Conservation (phyloP, 1,284 basidiomycete species). For the Gymnopus androsaceus region DNA sequence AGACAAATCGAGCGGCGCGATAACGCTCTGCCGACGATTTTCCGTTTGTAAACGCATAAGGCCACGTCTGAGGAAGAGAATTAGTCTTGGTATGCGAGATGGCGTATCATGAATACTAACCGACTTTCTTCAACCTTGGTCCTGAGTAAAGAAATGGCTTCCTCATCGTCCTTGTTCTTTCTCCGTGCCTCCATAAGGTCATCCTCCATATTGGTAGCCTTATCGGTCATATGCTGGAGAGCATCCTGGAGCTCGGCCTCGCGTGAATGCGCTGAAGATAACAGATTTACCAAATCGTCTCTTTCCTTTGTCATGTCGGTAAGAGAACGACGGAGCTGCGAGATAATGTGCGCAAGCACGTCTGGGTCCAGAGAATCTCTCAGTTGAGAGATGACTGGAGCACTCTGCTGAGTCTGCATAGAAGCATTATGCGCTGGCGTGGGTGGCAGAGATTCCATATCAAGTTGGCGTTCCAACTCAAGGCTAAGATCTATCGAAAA, state of each 20-base stretch:
- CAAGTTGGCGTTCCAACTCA: slow-evolving; percentile 74
- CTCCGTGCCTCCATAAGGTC: slow-evolving; percentile 59
- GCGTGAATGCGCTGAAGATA: slow-evolving; percentile 51
- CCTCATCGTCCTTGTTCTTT: slow-evolving; percentile 76
- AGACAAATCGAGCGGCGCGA: slow-evolving; percentile 54
- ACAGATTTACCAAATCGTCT: slow-evolving; percentile 56
- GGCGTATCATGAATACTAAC: slow-evolving; percentile 42
- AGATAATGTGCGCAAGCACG: slow-evolving; percentile 72
- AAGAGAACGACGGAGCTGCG: slow-evolving; percentile 63
- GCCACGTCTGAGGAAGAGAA: slow-evolving; percentile 60
- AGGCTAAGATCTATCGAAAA: slow-evolving; percentile 77
- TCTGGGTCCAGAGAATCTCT: slow-evolving; percentile 70
- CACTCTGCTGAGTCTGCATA: slow-evolving; percentile 20
- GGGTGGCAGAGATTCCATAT: slow-evolving; percentile 59
- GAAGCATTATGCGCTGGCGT: slow-evolving; percentile 35
- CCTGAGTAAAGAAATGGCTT: slow-evolving; percentile 77
- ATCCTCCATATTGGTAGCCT: slow-evolving; percentile 59
- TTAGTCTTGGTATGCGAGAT: slow-evolving; percentile 1
- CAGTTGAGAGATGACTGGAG: slow-evolving; percentile 19
- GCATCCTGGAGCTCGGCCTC: slow-evolving; percentile 64
- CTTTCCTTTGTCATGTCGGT: slow-evolving; percentile 65
- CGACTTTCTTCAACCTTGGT: slow-evolving; percentile 91
- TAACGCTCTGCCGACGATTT: slow-evolving; percentile 61
- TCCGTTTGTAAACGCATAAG: slow-evolving; percentile 91
- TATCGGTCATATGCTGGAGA: slow-evolving; percentile 62